These are phyloP conservation scores for Arabidopsis hybrid DNA, from an alignment of 441 rosid species.

Conservation along the genomic window DNA sequence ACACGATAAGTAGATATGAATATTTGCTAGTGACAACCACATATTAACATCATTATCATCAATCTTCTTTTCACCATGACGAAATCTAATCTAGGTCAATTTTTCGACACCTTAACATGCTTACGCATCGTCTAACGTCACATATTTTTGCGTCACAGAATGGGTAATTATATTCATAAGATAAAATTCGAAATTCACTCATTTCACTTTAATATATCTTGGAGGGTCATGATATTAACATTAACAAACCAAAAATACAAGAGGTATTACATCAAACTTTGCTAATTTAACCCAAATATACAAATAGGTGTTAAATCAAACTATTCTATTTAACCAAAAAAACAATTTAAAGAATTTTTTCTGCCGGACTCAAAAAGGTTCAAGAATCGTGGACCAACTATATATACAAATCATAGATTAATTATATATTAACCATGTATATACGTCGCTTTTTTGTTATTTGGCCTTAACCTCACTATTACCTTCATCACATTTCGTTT, in stretches of 20 bases:
- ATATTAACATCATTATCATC: slow-evolving; percentile 33
- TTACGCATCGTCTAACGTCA: slow-evolving; percentile 39
- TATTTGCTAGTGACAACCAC: slow-evolving; percentile 41
- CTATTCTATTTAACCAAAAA: slow-evolving; percentile 17
- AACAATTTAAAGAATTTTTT: neutral
- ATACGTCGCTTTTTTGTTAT: slow-evolving; percentile 17
- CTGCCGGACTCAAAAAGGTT: slow-evolving; percentile 34
- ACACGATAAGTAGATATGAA: slow-evolving; percentile 27
- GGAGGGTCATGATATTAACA: slow-evolving; percentile 17
- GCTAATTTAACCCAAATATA: slow-evolving; percentile 12
- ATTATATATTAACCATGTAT: neutral
- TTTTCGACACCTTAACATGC: slow-evolving; percentile 38
- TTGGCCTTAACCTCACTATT: slow-evolving; percentile 37
- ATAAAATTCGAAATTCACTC: neutral
- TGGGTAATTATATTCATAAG: neutral
- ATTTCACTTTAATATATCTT: neutral
- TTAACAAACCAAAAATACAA: slow-evolving; percentile 3
- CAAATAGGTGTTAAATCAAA: slow-evolving; percentile 20
- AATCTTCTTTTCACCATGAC: slow-evolving; percentile 27
- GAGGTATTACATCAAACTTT: slow-evolving; percentile 29
- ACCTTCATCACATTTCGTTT: slow-evolving; percentile 39
- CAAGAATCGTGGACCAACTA: slow-evolving; percentile 40
- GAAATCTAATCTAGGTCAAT: slow-evolving; percentile 28
- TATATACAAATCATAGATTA: neutral
- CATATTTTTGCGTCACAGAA: slow-evolving; percentile 32